phyloP scores from a whole-genome alignment of 2,329 filamentous ascomycete genomes.

The Aspergillus sp. region DNA sequence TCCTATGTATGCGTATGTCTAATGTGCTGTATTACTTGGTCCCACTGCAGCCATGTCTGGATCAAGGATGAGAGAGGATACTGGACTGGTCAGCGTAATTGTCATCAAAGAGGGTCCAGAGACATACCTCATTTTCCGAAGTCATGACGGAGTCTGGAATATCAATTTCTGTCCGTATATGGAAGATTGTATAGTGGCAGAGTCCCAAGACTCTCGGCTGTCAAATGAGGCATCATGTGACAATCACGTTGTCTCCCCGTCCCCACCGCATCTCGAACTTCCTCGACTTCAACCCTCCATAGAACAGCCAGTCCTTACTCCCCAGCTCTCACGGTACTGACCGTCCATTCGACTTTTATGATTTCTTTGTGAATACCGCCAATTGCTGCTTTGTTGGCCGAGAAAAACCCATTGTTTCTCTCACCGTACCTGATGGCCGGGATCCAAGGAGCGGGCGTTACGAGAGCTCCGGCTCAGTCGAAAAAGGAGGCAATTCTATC shows the following conservation, averaged over 20 bases:
- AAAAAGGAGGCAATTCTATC: constrained; percentile 47
- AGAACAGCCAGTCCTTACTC: not conserved
- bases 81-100: not conserved
- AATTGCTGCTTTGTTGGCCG: not conserved
- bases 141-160: too few species aligned
- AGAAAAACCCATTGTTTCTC: not conserved
- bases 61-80: constrained; percentile 34
- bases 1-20: not conserved
- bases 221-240: too few species aligned
- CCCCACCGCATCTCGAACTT: not conserved
- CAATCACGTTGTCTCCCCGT: too few species aligned
- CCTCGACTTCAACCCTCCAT: not conserved
- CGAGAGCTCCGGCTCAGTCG: constrained; percentile 11
- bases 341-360: not conserved
- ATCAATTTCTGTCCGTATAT: too few species aligned
- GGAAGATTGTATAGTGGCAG: too few species aligned
- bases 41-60: constrained; percentile 51
- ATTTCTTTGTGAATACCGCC: not conserved
- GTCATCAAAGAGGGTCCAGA: too few species aligned
- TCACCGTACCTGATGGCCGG: constrained; percentile 14
- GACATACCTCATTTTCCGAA: too few species aligned
- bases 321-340: not conserved
- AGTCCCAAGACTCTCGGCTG: too few species aligned
- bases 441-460: constrained; percentile 4
- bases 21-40: constrained; percentile 31